Evolutionary conservation across 202 grass and related monocot genomes (phyloP), one percentile per base, ranked within the genome.

Genomic region (Saccharum hybrid): DNA sequence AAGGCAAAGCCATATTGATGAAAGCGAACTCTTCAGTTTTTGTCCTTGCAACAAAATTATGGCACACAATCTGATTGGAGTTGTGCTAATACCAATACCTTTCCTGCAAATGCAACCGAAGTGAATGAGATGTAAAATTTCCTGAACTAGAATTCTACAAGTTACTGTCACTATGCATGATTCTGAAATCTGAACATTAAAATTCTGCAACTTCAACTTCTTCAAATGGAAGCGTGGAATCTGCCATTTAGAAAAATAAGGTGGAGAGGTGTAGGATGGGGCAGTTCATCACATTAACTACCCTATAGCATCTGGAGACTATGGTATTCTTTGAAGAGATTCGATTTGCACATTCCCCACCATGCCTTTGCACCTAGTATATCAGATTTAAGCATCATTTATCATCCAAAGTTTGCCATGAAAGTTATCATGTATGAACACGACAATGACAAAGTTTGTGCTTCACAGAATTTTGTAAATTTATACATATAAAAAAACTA

Each of bases 21-120:
- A 68, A 38, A 77, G 52, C 9, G 15, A 73, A 83, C 52, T 4
- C 43, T 85, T 81, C 57, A 46, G 30, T 42, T 49, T 70, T 43
- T 74, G 54, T 69, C 54, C 51, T 67, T 75, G 52, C 33, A 10
- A 62, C 2, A 21, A 56, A 72, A 57, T 34, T 72, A 23, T 31
- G 30, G 16, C 33, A 71, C 21, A 70, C 42, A 54, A 77, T 78
- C 11, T 6, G 7, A 34, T 56, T 21, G 31, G 11, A 54, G 30
- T 36, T 22, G 40, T 70, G 42, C 41, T 21, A 57, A 9, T 57
- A 9, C 52, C 69, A 18, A 56, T 75, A 80, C 26, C 8, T 74
- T 77, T 33, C 67, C 88, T 86, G 67, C 72, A 86, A 81, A 66
- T 5, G 65, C 19, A 81, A 48, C 10, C 39, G 14, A 85, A 59